phyloP scores from a whole-genome alignment of 164 flowering plant genomes.

The Aristolochia californica region DNA sequence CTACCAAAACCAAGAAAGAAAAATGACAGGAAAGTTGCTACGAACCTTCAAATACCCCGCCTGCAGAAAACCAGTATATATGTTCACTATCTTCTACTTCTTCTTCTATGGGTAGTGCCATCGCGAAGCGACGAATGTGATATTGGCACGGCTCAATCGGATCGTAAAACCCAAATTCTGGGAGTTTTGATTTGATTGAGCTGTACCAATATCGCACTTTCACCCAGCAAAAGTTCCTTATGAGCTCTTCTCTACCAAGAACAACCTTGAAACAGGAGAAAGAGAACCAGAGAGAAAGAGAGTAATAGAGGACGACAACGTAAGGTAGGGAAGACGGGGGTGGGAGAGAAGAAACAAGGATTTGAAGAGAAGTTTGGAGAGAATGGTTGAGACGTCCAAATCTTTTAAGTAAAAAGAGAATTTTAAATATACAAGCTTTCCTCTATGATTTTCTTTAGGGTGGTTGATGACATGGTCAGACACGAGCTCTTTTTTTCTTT shows the following conservation, averaged over 20 bases:
- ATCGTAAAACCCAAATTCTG: slow-evolving; percentile 28
- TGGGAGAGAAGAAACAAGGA: background rate
- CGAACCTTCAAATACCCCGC: no score
- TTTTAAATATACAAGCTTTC: background rate
- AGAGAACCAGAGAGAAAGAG: background rate
- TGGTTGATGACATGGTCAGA: slow-evolving; percentile 20
- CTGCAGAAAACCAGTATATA: no score
- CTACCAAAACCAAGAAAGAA: no score
- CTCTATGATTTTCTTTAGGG: slow-evolving; percentile 6
- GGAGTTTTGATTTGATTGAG: slow-evolving; percentile 57
- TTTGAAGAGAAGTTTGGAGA: background rate
- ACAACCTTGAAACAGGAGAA: no score
- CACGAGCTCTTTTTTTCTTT: background rate
- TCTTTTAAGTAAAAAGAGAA: slow-evolving; percentile 13
- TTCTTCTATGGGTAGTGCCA: background rate
- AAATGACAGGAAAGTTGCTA: no score
- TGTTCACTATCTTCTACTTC: background rate
- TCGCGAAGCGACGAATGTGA: slow-evolving; percentile 16
- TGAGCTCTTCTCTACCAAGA: background rate
- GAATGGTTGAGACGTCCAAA: slow-evolving; percentile 33
- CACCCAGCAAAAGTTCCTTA: slow-evolving; percentile 3
- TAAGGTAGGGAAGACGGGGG: background rate
- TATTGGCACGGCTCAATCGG: slow-evolving; percentile 89
- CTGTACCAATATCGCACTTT: slow-evolving; percentile 45
- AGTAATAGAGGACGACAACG: background rate